phyloP scores from a whole-genome alignment of 169 alveolate genomes.

The Eimeria praecox region DNA sequence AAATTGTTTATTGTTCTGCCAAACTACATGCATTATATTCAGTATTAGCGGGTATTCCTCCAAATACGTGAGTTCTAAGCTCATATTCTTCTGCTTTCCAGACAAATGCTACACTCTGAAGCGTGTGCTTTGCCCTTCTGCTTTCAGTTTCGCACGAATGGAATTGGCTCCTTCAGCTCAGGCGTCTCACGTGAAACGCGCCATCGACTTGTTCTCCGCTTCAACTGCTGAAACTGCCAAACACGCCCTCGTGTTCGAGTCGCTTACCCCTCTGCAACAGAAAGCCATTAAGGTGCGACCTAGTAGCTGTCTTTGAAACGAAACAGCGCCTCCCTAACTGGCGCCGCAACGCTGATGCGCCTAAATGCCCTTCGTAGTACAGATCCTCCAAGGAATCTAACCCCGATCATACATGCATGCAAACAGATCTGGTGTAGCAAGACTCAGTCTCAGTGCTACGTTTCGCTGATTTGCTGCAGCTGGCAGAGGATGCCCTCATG shows the following conservation, averaged over 20 bases:
- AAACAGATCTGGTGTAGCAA: not conserved
- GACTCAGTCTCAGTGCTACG: not conserved
- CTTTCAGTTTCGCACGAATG: conserved; percentile 92
- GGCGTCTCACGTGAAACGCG: conserved; percentile 94
- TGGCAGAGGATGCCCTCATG: conserved; percentile 91
- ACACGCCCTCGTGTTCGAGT: conserved; percentile 89
- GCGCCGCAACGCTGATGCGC: not conserved
- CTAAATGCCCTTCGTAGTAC: not conserved
- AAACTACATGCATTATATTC: not conserved
- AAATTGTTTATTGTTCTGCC: not conserved
- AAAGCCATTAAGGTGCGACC: conserved; percentile 86
- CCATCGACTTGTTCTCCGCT: conserved; percentile 92
- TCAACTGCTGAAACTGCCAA: conserved; percentile 95
- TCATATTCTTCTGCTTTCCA: not conserved
- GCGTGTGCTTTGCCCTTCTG: not conserved
- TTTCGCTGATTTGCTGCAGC: conserved; percentile 79
- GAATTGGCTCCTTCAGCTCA: conserved; percentile 92
- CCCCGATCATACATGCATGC: not conserved
- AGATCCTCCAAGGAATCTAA: not conserved
- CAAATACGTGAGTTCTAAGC: not conserved
- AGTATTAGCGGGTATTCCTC: not conserved
- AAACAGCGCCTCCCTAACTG: not conserved
- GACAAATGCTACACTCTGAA: not conserved
- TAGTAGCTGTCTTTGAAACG: not conserved
- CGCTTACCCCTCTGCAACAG: conserved; percentile 91